A percentile compares a stretch with the other conserved stretches of the same genome.
These are phyloP conservation scores for Calonectria pseudoreteaudii DNA, from an alignment of 2,329 filamentous ascomycete genomes.

Conservation along the genomic window DNA sequence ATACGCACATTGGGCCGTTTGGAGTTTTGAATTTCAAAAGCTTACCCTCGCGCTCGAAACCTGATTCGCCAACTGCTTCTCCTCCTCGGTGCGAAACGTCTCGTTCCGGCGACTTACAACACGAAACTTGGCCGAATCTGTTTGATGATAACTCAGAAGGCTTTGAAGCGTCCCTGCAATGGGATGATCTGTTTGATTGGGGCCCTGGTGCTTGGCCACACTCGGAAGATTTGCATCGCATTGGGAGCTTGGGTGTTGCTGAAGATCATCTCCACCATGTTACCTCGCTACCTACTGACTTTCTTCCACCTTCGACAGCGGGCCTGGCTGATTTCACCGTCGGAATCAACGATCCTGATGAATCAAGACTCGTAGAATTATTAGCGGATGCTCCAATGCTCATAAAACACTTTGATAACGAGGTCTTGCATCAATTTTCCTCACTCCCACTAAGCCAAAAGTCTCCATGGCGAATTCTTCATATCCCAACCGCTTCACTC, in stretches of 20 bases:
- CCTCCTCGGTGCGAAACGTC: background rate
- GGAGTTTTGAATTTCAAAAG: background rate
- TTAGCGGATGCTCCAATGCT: background rate
- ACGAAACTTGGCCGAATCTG: background rate
- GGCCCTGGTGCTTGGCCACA: background rate
- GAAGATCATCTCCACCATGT: background rate
- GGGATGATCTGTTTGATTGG: background rate
- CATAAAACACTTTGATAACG: background rate
- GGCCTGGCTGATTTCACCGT: background rate
- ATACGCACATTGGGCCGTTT: background rate
- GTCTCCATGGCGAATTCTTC: background rate
- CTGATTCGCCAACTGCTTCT: background rate
- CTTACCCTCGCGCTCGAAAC: background rate
- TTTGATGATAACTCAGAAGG: background rate
- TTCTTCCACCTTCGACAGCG: background rate
- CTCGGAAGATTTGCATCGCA: background rate
- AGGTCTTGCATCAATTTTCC: background rate
- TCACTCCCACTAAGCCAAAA: background rate
- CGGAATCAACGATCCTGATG: background rate
- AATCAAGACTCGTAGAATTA: background rate
- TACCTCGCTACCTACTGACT: background rate
- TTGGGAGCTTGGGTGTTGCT: background rate
- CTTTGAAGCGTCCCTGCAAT: background rate
- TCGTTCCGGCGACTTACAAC: background rate
- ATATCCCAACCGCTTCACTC: background rate